Base-by-base conservation (phyloP, 1,284 basidiomycete genomes). In the Malassezia globosa region DNA sequence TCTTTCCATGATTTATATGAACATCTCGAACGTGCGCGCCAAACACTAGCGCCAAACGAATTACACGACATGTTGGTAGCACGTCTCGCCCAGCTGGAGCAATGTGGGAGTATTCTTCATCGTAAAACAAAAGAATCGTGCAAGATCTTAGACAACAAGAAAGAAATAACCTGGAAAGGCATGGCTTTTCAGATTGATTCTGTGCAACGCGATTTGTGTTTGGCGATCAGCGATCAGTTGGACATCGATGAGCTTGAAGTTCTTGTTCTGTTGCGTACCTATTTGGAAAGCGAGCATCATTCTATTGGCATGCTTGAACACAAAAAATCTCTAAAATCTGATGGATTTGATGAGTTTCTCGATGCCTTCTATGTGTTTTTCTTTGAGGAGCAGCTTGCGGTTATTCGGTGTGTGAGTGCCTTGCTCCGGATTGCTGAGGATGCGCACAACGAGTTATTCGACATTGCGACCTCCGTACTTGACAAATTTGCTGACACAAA, bases 291-390 rank as follows among this genome's bases (percentile, higher is more conserved):
- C 64, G 80, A 84, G 65, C 84, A 83, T 8, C 74, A 83, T 13
- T 78, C 81, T 1, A 41, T 60, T 11, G 42, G 59, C 13, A 42
- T 43, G 29, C 39, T 61, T 8, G 26, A 35, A 43, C 41, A 21
- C 13, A 21, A 14, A 3, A 14, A 18, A 8, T 13, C 35, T 11
- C 21, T 21, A 8, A 31, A 41, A 3, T 11, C 46, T 0, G 40
- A 38, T 27, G 39, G 22, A 10, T 40, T n/a, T 7, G 37, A 51
- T n/a, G 58, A 59, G 11, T 75, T 87, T 35, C 67, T 85, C 10
- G 77, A 80, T 46, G 80, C 79, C 10, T 82, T 88, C 61, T 82
- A 80, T 2, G 79, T 81, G 13, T 88, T 87, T 75, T 86, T 84
- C 71, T 81, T 81, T 61, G 79, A 82, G 6, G 85, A 88, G 69